Percentiles rank a stretch among this genome's conserved stretches.
Evolutionary conservation across 192 early-diverging fungal genomes (phyloP).

Genomic region (Piromyces finnis): DNA sequence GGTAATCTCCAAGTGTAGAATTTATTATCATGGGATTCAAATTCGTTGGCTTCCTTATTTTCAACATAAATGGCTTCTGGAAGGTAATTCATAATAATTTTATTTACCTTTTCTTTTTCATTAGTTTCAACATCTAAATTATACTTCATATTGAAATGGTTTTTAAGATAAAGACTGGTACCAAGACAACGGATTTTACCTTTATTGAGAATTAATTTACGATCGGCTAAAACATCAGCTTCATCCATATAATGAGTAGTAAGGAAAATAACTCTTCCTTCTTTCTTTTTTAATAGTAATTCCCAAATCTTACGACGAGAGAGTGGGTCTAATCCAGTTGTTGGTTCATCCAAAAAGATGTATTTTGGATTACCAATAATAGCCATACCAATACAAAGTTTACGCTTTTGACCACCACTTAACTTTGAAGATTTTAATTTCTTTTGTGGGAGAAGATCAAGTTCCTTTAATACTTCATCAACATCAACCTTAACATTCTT

Average conservation of each 20-base stretch:
- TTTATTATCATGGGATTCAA: not conserved
- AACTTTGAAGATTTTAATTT: too few species aligned
- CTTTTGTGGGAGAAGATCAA: too few species aligned
- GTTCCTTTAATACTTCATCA: too few species aligned
- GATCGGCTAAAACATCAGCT: slow-evolving; percentile 27
- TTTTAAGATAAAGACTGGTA: not conserved
- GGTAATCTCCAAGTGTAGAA: not conserved
- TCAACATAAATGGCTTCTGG: not conserved
- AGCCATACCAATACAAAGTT: too few species aligned
- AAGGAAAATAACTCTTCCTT: slow-evolving; percentile 25
- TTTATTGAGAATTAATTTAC: too few species aligned
- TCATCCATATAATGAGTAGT: slow-evolving; percentile 50
- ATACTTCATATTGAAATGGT: not conserved
- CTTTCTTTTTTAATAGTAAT: slow-evolving; percentile 24
- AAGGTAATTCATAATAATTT: not conserved
- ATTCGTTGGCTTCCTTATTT: not conserved
- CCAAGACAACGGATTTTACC: too few species aligned
- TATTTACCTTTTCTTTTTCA: not conserved
- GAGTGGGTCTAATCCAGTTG: slow-evolving; percentile 37
- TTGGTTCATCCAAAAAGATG: slow-evolving; percentile 26
- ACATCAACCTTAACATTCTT: too few species aligned
- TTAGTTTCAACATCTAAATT: not conserved
- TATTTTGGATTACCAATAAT: too few species aligned
- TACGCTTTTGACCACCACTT: too few species aligned
- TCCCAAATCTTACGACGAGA: slow-evolving; percentile 29